Conservation (phyloP, 2,329 filamentous ascomycete species). For the Colletotrichum lentis region DNA sequence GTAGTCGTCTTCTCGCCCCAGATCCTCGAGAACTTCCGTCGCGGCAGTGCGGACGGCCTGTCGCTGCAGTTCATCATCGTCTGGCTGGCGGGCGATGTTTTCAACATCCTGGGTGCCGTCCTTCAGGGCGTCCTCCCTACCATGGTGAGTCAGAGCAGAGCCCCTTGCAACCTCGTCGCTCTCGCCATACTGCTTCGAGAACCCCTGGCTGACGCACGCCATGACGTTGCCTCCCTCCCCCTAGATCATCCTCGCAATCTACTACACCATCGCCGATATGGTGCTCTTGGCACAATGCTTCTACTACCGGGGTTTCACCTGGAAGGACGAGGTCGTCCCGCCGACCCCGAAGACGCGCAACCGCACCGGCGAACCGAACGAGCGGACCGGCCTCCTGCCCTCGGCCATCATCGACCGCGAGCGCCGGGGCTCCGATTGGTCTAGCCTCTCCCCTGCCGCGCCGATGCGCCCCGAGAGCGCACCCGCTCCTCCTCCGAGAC, state of each 20-base stretch:
- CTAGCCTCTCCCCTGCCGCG: conserved; percentile 79
- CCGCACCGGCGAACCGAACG: conserved; percentile 53
- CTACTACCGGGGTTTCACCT: conserved; percentile 89
- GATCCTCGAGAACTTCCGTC: conserved; percentile 92
- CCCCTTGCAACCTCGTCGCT: not conserved
- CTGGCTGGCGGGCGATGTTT: conserved; percentile 94
- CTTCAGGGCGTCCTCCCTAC: conserved; percentile 92
- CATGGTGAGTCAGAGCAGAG: conserved; percentile 65
- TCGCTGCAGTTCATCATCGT: conserved; percentile 91
- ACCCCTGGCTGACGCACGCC: conserved; percentile 37
- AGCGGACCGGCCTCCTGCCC: conserved; percentile 61
- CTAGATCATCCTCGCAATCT: conserved; percentile 86
- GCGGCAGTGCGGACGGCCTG: conserved; percentile 84
- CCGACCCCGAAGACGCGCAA: conserved; percentile 51
- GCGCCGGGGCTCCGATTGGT: conserved; percentile 64
- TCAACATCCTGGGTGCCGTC: conserved; percentile 94
- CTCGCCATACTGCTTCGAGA: conserved; percentile 23
- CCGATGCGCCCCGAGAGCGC: conserved; percentile 68
- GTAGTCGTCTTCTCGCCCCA: conserved; percentile 97
- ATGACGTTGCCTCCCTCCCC: conserved; percentile 7
- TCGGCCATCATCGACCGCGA: conserved; percentile 46
- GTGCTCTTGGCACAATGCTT: conserved; percentile 90
- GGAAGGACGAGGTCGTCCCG: conserved; percentile 62
- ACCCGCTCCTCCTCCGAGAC: conserved; percentile 55
- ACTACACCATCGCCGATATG: conserved; percentile 91